These are phyloP conservation scores for Simmondsia chinensis DNA, from an alignment of 148 eudicot species.

Conservation along the genomic window DNA sequence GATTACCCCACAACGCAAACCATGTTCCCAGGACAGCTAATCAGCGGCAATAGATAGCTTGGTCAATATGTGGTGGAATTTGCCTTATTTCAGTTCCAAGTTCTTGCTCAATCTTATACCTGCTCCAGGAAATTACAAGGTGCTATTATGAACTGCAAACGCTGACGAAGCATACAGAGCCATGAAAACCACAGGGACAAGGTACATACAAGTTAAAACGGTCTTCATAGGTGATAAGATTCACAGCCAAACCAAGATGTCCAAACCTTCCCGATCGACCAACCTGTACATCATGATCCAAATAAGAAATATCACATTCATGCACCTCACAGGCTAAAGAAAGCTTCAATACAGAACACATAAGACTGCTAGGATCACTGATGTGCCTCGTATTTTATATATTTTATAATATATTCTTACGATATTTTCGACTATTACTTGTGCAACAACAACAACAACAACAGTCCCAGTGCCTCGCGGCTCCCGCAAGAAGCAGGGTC, in stretches of 20 bases:
- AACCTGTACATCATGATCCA: conserved; percentile 53
- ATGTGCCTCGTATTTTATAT: no score
- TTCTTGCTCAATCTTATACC: conserved; percentile 90
- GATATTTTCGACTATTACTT: no score
- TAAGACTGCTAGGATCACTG: no score
- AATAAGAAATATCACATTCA: conserved; percentile 4
- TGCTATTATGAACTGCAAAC: not conserved
- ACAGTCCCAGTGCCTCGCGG: no score
- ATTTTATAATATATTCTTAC: no score
- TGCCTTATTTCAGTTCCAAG: conserved; percentile 89
- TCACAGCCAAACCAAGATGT: conserved; percentile 91
- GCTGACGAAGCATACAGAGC: not conserved
- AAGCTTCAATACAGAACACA: no score
- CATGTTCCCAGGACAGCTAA: not conserved
- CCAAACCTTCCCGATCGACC: conserved; percentile 95
- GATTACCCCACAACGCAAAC: conserved; percentile 2
- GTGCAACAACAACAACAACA: no score
- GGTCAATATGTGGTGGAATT: conserved; percentile 80
- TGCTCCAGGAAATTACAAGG: conserved; percentile 19
- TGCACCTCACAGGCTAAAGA: not conserved
- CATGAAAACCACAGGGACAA: not conserved
- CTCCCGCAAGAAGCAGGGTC: no score
- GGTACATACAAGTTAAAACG: conserved; percentile 74
- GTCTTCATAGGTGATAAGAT: conserved; percentile 82
- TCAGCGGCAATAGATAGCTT: conserved; percentile 66